Conservation (phyloP, 2,329 filamentous ascomycete genomes). For the Laburnicola sp. region DNA sequence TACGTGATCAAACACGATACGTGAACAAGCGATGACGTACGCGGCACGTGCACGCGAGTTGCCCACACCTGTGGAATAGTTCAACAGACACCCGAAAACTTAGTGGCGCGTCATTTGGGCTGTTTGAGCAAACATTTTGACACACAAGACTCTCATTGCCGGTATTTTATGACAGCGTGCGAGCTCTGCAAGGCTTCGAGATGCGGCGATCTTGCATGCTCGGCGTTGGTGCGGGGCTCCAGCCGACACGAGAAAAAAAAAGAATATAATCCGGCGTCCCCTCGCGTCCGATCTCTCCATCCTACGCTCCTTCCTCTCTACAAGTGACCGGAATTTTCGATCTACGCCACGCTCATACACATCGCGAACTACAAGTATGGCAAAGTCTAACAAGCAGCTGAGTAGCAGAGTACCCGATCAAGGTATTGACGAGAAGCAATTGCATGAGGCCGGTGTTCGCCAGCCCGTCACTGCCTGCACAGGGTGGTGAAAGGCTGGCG, state of each 20-base stretch:
- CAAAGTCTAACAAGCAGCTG: slow-evolving; percentile 29
- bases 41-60: slow-evolving; percentile 2
- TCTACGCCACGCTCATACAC: background rate
- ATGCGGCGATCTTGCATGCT: too few species aligned
- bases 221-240: too few species aligned
- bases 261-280: too few species aligned
- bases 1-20: too few species aligned
- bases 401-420: slow-evolving; percentile 44
- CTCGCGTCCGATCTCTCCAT: too few species aligned
- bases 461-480: slow-evolving; percentile 1
- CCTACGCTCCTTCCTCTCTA: background rate
- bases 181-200: too few species aligned
- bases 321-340: background rate
- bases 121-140: background rate
- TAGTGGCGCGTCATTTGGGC: background rate
- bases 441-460: slow-evolving; percentile 47
- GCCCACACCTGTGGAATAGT: background rate
- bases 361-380: slow-evolving; percentile 27
- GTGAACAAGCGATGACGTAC: background rate
- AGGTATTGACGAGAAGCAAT: slow-evolving; percentile 39
- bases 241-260: too few species aligned
- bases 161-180: too few species aligned
- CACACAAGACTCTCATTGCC: too few species aligned
- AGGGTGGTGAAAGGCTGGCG: slow-evolving; percentile 12
- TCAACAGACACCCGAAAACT: too few species aligned